phyloP scores from a whole-genome alignment of 495 filamentous ascomycete species.

The Opeltia flavorubescens region DNA sequence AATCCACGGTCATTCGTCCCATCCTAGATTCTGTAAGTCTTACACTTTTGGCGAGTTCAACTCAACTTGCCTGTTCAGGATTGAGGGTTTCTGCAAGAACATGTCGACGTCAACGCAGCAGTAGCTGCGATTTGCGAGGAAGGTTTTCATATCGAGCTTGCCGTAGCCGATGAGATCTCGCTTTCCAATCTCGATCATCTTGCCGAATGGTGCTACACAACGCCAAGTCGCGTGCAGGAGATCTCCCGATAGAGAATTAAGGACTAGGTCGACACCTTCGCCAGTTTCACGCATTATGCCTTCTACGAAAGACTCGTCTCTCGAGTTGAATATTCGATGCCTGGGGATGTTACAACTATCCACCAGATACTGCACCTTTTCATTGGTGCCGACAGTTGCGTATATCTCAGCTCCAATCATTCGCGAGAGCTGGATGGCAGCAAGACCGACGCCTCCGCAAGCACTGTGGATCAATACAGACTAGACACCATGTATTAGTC shows the following conservation, averaged over 20 bases:
- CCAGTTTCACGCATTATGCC: conserved; percentile 31
- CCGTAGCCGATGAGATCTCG: conserved; percentile 18
- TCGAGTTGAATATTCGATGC: conserved; percentile 35
- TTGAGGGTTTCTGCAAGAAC: not conserved
- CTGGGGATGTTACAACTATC: conserved; percentile 20
- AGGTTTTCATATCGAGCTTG: conserved; percentile 23
- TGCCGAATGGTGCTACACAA: conserved; percentile 41
- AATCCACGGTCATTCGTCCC: too few species aligned
- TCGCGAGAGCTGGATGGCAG: conserved; percentile 11
- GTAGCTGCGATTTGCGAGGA: conserved; percentile 21
- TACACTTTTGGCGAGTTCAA: too few species aligned
- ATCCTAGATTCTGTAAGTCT: too few species aligned
- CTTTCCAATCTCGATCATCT: conserved; percentile 41
- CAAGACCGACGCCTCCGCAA: conserved; percentile 21
- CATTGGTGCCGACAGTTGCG: conserved; percentile 28
- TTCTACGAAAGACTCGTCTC: conserved; percentile 28
- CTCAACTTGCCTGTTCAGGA: not conserved
- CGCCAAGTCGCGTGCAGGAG: conserved; percentile 35
- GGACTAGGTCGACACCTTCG: conserved; percentile 39
- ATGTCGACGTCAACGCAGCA: conserved; percentile 2
- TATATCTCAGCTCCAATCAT: conserved; percentile 22
- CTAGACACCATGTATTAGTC: not conserved
- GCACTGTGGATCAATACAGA: conserved; percentile 28
- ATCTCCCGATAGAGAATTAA: conserved; percentile 40
- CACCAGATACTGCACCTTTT: conserved; percentile 26